These are phyloP conservation scores for Mycena chlorophos DNA, from an alignment of 768 basidiomycete species.

Conservation along the genomic window DNA sequence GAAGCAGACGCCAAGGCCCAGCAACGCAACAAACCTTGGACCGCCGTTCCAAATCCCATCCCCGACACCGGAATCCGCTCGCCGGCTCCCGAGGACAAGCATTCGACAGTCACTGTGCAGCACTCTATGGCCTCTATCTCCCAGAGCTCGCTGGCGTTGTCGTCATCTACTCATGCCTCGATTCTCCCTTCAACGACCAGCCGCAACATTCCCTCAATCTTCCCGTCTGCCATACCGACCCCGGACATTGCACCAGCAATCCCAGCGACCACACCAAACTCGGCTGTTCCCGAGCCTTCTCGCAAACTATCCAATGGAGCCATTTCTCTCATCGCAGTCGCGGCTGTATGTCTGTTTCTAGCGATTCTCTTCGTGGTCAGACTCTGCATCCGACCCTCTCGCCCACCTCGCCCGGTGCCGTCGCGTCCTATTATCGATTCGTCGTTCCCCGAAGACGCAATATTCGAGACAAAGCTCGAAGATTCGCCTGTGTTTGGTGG, in stretches of 20 bases:
- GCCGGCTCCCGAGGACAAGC: constrained; percentile 29
- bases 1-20: constrained; percentile 19
- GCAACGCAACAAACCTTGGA: constrained; percentile 29
- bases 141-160: not conserved
- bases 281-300: constrained; percentile 9
- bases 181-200: not conserved
- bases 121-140: constrained; percentile 11
- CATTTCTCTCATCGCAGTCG: constrained; percentile 55
- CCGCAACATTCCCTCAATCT: not conserved
- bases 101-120: constrained; percentile 27
- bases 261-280: constrained; percentile 9
- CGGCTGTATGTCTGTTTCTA: constrained; percentile 49
- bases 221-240: constrained; percentile 6
- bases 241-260: constrained; percentile 16
- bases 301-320: constrained; percentile 48
- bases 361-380: constrained; percentile 49
- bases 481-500: constrained; percentile 81
- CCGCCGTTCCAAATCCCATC: constrained; percentile 50
- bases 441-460: constrained; percentile 46
- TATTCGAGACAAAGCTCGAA: constrained; percentile 39
- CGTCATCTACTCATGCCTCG: not conserved
- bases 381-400: constrained; percentile 49
- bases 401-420: constrained; percentile 60
- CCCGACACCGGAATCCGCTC: constrained; percentile 43
- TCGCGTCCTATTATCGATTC: constrained; percentile 75